Conservation (phyloP, 1,139 yeast genomes). For the Spathaspora sp. region DNA sequence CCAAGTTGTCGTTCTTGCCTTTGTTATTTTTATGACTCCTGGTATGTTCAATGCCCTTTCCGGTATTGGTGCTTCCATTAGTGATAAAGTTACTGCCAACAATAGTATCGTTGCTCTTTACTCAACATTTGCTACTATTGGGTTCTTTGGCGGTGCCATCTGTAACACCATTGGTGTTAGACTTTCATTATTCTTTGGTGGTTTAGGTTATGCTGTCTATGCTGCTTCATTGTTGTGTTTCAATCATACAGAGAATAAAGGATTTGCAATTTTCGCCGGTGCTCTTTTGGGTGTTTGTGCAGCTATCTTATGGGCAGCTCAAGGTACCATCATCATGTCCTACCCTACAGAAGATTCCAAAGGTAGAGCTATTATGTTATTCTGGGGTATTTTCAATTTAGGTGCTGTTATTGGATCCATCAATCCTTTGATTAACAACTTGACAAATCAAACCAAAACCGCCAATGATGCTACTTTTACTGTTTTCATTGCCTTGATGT, state of each 20-base stretch:
- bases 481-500: slow-evolving; percentile 58
- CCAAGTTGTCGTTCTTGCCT: slow-evolving; percentile 48
- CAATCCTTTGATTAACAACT: slow-evolving; percentile 52
- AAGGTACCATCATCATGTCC: slow-evolving; percentile 56
- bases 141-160: slow-evolving; percentile 61
- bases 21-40: slow-evolving; percentile 53
- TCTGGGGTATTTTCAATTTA: slow-evolving; percentile 64
- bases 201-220: slow-evolving; percentile 56
- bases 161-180: slow-evolving; percentile 54
- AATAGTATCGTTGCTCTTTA: slow-evolving; percentile 57
- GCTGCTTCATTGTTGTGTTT: slow-evolving; percentile 51
- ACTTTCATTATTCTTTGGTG: slow-evolving; percentile 51
- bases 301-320: slow-evolving; percentile 59
- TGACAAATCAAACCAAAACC: slow-evolving; percentile 33
- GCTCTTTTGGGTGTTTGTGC: slow-evolving; percentile 63
- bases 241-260: slow-evolving; percentile 47
- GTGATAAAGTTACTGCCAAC: slow-evolving; percentile 42
- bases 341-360: slow-evolving; percentile 57
- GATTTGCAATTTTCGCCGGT: slow-evolving; percentile 60
- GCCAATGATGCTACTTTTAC: slow-evolving; percentile 57
- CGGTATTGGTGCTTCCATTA: slow-evolving; percentile 54
- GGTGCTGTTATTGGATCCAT: slow-evolving; percentile 64
- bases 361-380: slow-evolving; percentile 54
- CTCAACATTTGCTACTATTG: slow-evolving; percentile 55
- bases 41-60: slow-evolving; percentile 60